Percentiles rank a stretch among this genome's conserved stretches.
phyloP scores from a whole-genome alignment of 2,329 filamentous ascomycete species.

The Thielaviopsis punctulata region DNA sequence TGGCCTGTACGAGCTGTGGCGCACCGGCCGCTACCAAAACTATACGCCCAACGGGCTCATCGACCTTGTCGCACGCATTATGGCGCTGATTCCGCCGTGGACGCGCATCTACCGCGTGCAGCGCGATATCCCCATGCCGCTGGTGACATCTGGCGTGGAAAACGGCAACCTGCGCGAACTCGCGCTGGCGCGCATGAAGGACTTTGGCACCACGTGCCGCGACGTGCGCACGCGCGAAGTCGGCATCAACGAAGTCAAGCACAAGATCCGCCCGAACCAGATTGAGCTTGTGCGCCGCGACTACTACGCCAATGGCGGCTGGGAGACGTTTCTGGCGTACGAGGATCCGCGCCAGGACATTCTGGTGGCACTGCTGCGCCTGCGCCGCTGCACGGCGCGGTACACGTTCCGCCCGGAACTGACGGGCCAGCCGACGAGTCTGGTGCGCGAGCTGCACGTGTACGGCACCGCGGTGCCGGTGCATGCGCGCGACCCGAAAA shows the following conservation, averaged over 20 bases:
- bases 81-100: constrained; percentile 91
- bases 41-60: constrained; percentile 96
- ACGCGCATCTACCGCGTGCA: constrained; percentile 97
- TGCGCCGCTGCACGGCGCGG: constrained; percentile 79
- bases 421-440: constrained; percentile 67
- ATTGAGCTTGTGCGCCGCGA: constrained; percentile 88
- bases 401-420: constrained; percentile 89
- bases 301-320: constrained; percentile 88
- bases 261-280: constrained; percentile 93
- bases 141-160: constrained; percentile 96
- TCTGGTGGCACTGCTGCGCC: constrained; percentile 70
- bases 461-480: constrained; percentile 97
- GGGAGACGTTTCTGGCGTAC: constrained; percentile 97
- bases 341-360: constrained; percentile 99
- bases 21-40: constrained; percentile 92
- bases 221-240: constrained; percentile 94
- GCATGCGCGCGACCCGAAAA: constrained; percentile 82
- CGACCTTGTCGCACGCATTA: constrained; percentile 87
- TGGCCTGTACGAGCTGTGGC: constrained; percentile 91
- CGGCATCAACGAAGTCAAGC: constrained; percentile 96
- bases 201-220: constrained; percentile 91
- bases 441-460: constrained; percentile 89
- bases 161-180: constrained; percentile 92
- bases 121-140: constrained; percentile 97
- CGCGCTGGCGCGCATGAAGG: constrained; percentile 93